A percentile compares a stretch with the other conserved stretches of the same genome.
phyloP scores from a whole-genome alignment of 2,329 filamentous ascomycete species.

The Cucurbitaria berberidis region DNA sequence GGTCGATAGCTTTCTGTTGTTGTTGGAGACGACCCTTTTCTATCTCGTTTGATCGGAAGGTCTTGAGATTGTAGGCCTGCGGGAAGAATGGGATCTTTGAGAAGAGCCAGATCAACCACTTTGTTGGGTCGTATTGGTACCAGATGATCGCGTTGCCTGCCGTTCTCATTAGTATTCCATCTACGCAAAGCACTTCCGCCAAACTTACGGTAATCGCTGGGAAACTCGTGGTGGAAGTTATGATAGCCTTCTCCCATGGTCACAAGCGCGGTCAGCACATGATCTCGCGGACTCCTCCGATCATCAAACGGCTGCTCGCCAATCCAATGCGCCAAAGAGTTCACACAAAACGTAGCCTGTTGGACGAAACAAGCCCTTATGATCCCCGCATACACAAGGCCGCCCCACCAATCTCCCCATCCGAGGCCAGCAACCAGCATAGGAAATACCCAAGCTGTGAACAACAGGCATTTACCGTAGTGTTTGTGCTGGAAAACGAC shows the following conservation, averaged over 20 bases:
- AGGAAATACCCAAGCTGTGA: constrained; percentile 53
- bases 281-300: constrained; percentile 45
- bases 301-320: constrained; percentile 54
- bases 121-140: constrained; percentile 51
- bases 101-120: constrained; percentile 48
- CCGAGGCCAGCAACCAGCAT: constrained; percentile 53
- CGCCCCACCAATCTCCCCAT: constrained; percentile 57
- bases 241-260: constrained; percentile 52
- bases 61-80: constrained; percentile 47
- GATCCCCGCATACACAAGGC: constrained; percentile 57
- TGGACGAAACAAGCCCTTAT: constrained; percentile 57
- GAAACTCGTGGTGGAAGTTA: constrained; percentile 52
- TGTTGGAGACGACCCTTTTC: constrained; percentile 51
- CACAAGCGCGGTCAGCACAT: constrained; percentile 47
- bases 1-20: constrained; percentile 49
- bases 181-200: neutral
- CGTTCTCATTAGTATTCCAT: neutral
- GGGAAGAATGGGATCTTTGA: constrained; percentile 39
- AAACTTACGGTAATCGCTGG: constrained; percentile 48
- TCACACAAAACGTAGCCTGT: constrained; percentile 60
- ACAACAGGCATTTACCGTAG: constrained; percentile 52
- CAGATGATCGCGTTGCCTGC: constrained; percentile 47
- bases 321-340: constrained; percentile 60
- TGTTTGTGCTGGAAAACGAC: constrained; percentile 57
- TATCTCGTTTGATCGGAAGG: constrained; percentile 48